Conservation (phyloP, 768 basidiomycete species). For the Suillus placidus region DNA sequence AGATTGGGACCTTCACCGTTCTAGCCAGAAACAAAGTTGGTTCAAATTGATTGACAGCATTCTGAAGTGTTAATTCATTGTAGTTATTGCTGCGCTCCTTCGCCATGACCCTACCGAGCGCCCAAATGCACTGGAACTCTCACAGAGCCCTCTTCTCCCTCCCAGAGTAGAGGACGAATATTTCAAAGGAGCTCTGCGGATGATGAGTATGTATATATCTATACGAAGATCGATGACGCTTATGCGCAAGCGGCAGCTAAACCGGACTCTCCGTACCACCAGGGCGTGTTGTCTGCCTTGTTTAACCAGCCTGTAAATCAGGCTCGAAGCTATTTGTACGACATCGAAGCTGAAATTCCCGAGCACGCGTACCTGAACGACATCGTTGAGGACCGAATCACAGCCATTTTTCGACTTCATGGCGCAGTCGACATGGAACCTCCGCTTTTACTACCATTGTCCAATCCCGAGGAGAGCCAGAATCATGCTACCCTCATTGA, state of each 20-base stretch:
- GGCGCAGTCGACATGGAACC: constrained; percentile 90
- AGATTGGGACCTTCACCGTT: constrained; percentile 65
- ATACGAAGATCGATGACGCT: constrained; percentile 40
- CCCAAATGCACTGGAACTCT: constrained; percentile 82
- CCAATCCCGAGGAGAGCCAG: constrained; percentile 62
- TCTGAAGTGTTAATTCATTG: constrained; percentile 7
- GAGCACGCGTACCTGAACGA: constrained; percentile 73
- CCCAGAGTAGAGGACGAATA: constrained; percentile 81
- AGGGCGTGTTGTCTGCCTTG: constrained; percentile 73
- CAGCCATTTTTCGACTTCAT: constrained; percentile 81
- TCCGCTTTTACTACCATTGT: constrained; percentile 77
- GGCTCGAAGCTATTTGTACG: constrained; percentile 73
- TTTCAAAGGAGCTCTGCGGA: constrained; percentile 74
- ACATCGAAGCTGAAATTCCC: constrained; percentile 65
- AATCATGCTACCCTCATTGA: constrained; percentile 78
- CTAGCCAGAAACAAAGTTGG: constrained; percentile 72
- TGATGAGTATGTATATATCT: constrained; percentile 49
- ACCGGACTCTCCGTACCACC: constrained; percentile 79
- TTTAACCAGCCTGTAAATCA: constrained; percentile 74
- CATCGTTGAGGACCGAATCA: constrained; percentile 75
- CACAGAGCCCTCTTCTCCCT: constrained; percentile 77
- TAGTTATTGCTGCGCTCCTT: constrained; percentile 81
- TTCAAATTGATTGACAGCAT: constrained; percentile 13
- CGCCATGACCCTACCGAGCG: constrained; percentile 79
- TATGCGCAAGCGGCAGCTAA: constrained; percentile 46